These are phyloP conservation scores for Cenchrus fungigraminus DNA, from an alignment of 176 grass and related monocot genomes.

Conservation along the genomic window DNA sequence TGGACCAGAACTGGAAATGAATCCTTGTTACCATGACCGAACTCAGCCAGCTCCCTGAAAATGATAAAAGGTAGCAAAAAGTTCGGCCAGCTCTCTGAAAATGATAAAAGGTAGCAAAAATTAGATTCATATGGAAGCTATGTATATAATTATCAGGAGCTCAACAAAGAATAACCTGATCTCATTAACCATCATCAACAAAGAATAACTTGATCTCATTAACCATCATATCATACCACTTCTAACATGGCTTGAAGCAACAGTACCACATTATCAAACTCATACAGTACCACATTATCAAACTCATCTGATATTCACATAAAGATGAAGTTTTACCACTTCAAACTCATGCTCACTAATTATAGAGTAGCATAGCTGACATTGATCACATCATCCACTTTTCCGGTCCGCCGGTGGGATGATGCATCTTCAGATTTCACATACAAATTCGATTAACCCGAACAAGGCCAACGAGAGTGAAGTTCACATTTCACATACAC, in stretches of 20 bases:
- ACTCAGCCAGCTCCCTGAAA: slow-evolving; percentile 84
- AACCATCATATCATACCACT: slow-evolving; percentile 90
- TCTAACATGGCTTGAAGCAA: slow-evolving; percentile 98
- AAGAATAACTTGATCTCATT: slow-evolving; percentile 77
- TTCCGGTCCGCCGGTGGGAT: slow-evolving; percentile 63
- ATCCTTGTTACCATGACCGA: slow-evolving; percentile 89
- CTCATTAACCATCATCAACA: neutral
- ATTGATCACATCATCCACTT: slow-evolving; percentile 90
- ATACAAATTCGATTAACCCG: slow-evolving; percentile 48
- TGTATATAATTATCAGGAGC: slow-evolving; percentile 1
- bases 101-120: neutral
- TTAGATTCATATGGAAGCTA: slow-evolving; percentile 15
- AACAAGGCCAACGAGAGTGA: slow-evolving; percentile 51
- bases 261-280: slow-evolving; percentile 76
- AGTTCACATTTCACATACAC: slow-evolving; percentile 61
- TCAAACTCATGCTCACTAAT: too few relatives aligned
- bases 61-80: neutral
- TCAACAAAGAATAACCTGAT: too few relatives aligned
- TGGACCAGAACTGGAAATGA: slow-evolving; percentile 78
- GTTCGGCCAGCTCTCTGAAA: slow-evolving; percentile 85
- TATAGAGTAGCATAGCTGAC: slow-evolving; percentile 41
- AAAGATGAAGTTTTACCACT: too few relatives aligned
- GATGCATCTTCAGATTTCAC: neutral
- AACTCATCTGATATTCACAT: neutral
- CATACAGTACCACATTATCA: slow-evolving; percentile 66